Conservation (phyloP, 192 early-diverging fungal species). For the Podila minutissima region DNA sequence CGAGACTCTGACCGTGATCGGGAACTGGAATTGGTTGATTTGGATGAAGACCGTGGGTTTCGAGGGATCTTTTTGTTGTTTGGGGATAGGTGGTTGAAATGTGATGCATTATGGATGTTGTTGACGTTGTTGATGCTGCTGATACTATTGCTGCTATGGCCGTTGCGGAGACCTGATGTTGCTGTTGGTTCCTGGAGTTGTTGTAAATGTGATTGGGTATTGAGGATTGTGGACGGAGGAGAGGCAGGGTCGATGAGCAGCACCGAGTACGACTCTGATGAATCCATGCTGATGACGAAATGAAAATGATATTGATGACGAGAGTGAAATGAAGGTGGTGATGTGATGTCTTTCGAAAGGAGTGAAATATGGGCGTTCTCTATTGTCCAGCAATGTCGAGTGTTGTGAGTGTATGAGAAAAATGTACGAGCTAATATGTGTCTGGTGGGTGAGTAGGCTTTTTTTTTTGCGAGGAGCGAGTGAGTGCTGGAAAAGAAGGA, state of each 20-base stretch:
- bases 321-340: not conserved
- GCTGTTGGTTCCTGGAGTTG: not conserved
- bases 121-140: too few species aligned
- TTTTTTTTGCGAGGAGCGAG: too few species aligned
- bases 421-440: not conserved
- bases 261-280: not conserved
- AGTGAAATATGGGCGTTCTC: not conserved
- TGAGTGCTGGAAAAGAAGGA: not conserved
- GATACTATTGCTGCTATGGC: not conserved
- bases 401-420: not conserved
- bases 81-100: slow-evolving; percentile 14
- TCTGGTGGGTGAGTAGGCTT: not conserved
- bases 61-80: slow-evolving; percentile 18
- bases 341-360: too few species aligned
- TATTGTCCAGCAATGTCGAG: slow-evolving; percentile 3
- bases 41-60: slow-evolving; percentile 29
- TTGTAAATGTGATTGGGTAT: not conserved
- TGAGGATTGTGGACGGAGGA: not conserved
- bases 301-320: not conserved
- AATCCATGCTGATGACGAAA: not conserved
- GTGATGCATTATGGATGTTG: not conserved
- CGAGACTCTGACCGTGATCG: slow-evolving; percentile 47
- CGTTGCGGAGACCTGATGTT: not conserved
- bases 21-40: slow-evolving; percentile 15
- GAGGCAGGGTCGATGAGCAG: slow-evolving; percentile 1